These are phyloP conservation scores for Candida stauntonica DNA, from an alignment of 805 yeast species.

Conservation along the genomic window DNA sequence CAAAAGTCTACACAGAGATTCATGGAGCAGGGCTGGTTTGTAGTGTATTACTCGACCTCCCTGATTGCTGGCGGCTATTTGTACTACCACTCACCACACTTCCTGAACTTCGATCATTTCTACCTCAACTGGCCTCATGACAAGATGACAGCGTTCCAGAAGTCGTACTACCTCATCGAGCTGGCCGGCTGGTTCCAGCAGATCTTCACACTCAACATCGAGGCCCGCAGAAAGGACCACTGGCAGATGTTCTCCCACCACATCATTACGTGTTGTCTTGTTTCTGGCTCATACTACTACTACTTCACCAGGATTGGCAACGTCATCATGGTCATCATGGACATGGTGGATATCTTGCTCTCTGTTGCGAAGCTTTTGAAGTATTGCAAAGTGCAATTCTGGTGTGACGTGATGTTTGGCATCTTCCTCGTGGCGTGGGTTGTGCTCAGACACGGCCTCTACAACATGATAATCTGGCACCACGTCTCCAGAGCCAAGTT, in stretches of 20 bases:
- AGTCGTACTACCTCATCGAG: constrained; percentile 67
- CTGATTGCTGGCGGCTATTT: constrained; percentile 55
- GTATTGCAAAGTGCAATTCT: constrained; percentile 55
- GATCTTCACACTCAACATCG: constrained; percentile 69
- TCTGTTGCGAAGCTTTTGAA: constrained; percentile 72
- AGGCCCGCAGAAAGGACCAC: constrained; percentile 77
- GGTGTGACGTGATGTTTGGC: constrained; percentile 68
- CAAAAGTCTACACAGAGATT: constrained; percentile 59
- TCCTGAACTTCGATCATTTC: constrained; percentile 49
- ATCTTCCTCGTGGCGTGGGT: constrained; percentile 69
- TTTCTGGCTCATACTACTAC: constrained; percentile 67
- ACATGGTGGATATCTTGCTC: constrained; percentile 69
- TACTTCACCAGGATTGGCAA: constrained; percentile 78
- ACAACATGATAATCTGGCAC: constrained; percentile 61
- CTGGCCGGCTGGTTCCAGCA: constrained; percentile 82
- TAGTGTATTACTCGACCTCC: constrained; percentile 53
- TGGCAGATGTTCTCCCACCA: constrained; percentile 87
- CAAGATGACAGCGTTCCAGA: constrained; percentile 46
- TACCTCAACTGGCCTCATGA: constrained; percentile 76
- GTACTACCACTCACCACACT: constrained; percentile 56
- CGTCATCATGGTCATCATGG: constrained; percentile 75
- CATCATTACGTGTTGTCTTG: constrained; percentile 66
- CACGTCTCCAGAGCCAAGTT: constrained; percentile 42
- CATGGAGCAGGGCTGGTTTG: constrained; percentile 84
- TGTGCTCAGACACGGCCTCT: constrained; percentile 65